Evolutionary conservation across 208 protist genomes (phyloP).

Genomic region (Trypanosoma vivax): DNA sequence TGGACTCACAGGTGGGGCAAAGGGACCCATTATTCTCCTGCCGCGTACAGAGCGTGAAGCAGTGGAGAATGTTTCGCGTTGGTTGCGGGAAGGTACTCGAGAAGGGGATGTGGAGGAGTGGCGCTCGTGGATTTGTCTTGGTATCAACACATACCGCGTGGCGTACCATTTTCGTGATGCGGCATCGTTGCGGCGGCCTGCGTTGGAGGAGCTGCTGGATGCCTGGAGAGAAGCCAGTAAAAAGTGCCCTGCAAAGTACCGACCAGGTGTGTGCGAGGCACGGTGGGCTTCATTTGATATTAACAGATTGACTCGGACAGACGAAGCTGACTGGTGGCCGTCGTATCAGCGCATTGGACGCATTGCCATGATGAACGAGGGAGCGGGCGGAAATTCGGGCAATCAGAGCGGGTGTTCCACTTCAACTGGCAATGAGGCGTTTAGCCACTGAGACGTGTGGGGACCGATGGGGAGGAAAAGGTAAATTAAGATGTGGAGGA

Average conservation of each 20-base stretch:
- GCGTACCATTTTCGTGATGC: slow-evolving; percentile 74
- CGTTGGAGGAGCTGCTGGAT: slow-evolving; percentile 75
- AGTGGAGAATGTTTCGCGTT: slow-evolving; percentile 49
- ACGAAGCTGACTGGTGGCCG: slow-evolving; percentile 50
- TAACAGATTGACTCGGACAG: slow-evolving; percentile 22
- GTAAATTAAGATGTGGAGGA: no score
- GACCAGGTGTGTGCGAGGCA: slow-evolving; percentile 54
- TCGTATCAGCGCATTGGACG: slow-evolving; percentile 64
- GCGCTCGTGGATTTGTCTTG: slow-evolving; percentile 74
- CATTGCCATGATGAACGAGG: slow-evolving; percentile 32
- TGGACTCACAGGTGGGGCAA: neutral
- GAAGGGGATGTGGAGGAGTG: slow-evolving; percentile 75
- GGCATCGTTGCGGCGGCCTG: slow-evolving; percentile 34
- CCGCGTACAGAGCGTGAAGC: slow-evolving; percentile 69
- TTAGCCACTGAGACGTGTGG: no score
- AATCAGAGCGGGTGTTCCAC: neutral
- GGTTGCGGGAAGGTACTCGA: slow-evolving; percentile 49
- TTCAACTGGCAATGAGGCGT: neutral
- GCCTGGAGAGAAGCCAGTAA: slow-evolving; percentile 76
- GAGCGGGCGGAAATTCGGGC: slow-evolving; percentile 14
- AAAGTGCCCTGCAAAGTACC: slow-evolving; percentile 65
- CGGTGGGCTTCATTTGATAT: slow-evolving; percentile 66
- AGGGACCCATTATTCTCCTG: slow-evolving; percentile 32
- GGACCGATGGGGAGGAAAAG: no score
- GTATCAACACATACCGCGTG: slow-evolving; percentile 65